phyloP scores from a whole-genome alignment of 345 rosid genomes.

The Brassica cretica region DNA sequence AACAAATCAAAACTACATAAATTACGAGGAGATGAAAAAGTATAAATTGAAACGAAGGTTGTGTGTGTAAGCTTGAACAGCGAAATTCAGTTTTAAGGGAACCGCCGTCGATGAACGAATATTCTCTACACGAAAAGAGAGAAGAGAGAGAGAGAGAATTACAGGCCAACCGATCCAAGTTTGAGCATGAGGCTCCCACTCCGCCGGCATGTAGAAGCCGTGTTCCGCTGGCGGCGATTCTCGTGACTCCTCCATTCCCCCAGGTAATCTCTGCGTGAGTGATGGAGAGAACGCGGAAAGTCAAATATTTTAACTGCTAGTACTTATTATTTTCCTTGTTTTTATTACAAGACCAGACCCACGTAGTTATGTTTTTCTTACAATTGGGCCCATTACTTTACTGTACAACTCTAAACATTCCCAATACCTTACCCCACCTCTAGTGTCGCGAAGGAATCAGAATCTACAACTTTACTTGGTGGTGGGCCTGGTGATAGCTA shows the following conservation, averaged over 20 bases:
- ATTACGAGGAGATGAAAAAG: not conserved
- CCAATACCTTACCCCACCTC: not conserved
- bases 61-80: not conserved
- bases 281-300: not conserved
- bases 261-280: not conserved
- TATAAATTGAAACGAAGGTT: not conserved
- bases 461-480: slow-evolving; percentile 4
- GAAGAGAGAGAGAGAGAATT: slow-evolving; percentile 18
- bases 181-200: slow-evolving; percentile 90
- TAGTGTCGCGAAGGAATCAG: slow-evolving; percentile 18
- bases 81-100: not conserved
- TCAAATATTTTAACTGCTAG: not conserved
- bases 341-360: not conserved
- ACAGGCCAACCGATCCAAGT: slow-evolving; percentile 99
- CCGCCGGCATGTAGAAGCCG: slow-evolving; percentile 91
- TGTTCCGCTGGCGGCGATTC: slow-evolving; percentile 66
- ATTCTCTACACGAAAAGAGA: not conserved
- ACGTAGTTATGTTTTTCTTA: not conserved
- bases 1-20: not conserved
- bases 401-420: not conserved
- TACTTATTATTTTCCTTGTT: not conserved
- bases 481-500: not conserved
- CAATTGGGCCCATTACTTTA: slow-evolving; percentile 6
- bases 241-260: slow-evolving; percentile 40
- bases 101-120: slow-evolving; percentile 9